Evolutionary conservation across 331 rosid species (phyloP).

Genomic region (Telfairia occidentalis): DNA sequence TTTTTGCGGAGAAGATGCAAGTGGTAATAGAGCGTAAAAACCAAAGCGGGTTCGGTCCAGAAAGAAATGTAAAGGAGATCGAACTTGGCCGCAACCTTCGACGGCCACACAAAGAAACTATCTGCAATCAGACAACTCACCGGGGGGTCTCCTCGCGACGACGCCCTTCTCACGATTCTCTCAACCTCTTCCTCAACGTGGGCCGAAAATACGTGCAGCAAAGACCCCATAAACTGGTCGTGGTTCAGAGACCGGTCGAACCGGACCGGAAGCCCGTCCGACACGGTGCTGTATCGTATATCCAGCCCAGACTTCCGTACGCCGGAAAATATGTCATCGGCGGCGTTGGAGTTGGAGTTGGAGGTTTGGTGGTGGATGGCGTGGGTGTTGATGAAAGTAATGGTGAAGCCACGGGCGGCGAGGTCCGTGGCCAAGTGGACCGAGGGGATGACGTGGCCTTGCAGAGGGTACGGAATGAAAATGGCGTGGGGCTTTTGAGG

Average conservation of each 20-base stretch:
- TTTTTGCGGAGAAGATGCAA: conserved; percentile 32
- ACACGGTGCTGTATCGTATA: conserved; percentile 35
- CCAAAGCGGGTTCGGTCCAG: conserved; percentile 59
- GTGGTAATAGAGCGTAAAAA: conserved; percentile 42
- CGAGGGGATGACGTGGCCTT: conserved; percentile 54
- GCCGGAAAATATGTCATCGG: conserved; percentile 22
- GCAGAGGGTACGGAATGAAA: conserved; percentile 45
- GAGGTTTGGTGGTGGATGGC: conserved; percentile 36
- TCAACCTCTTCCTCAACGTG: conserved; percentile 33
- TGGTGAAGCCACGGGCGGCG: conserved; percentile 39
- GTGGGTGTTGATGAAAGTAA: conserved; percentile 47
- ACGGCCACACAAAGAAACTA: conserved; percentile 51
- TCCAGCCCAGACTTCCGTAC: conserved; percentile 24
- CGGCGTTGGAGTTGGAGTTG: conserved; percentile 12
- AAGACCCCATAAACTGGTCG: conserved; percentile 34
- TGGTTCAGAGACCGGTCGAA: conserved; percentile 45
- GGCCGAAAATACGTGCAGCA: conserved; percentile 29
- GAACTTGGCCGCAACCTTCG: conserved; percentile 31
- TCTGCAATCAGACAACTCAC: conserved; percentile 41
- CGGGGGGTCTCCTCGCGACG: background rate
- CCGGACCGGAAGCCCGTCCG: conserved; percentile 41
- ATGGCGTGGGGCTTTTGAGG: conserved; percentile 38
- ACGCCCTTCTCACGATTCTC: conserved; percentile 9
- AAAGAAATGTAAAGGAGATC: conserved; percentile 25
- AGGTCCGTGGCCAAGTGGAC: conserved; percentile 49